Evolutionary conservation across 2,329 filamentous ascomycete species (phyloP).

Genomic region (Fusarium hainanense): DNA sequence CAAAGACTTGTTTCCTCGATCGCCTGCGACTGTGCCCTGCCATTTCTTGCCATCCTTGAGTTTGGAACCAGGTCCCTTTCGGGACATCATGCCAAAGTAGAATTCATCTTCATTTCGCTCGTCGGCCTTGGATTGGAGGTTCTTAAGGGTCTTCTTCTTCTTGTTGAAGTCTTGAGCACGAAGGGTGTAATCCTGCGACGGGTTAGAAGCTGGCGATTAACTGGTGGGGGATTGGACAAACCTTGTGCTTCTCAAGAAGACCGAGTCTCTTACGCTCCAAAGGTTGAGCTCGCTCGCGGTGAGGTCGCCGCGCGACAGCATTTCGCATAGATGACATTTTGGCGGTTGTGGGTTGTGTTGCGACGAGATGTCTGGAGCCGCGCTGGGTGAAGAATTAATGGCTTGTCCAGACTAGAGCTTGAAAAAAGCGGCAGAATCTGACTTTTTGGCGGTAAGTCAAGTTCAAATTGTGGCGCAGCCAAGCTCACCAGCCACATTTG

Average conservation of each 20-base stretch:
- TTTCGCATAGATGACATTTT: constrained; percentile 70
- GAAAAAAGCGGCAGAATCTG: constrained; percentile 50
- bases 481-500: constrained; percentile 18
- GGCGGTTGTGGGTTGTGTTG: constrained; percentile 2
- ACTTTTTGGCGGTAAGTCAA: constrained; percentile 54
- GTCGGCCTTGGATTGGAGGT: constrained; percentile 69
- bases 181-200: constrained; percentile 68
- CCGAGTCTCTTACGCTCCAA: constrained; percentile 86
- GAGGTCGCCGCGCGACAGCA: constrained; percentile 81
- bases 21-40: constrained; percentile 66
- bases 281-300: constrained; percentile 91
- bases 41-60: constrained; percentile 63
- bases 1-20: constrained; percentile 67
- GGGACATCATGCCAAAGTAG: constrained; percentile 76
- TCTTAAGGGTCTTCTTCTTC: constrained; percentile 71
- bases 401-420: neutral
- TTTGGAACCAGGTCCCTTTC: constrained; percentile 64
- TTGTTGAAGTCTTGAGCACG: constrained; percentile 74
- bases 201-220: constrained; percentile 18
- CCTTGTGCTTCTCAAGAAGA: constrained; percentile 95
- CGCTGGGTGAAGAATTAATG: constrained; percentile 20
- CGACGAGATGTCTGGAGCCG: neutral
- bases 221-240: constrained; percentile 48
- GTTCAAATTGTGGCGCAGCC: constrained; percentile 30
- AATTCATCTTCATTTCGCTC: constrained; percentile 79